Evolutionary conservation across 371 early-diverging fungal species (phyloP), one percentile per base, ranked within the genome.

Genomic region (Apophysomyces trapeziformis): DNA sequence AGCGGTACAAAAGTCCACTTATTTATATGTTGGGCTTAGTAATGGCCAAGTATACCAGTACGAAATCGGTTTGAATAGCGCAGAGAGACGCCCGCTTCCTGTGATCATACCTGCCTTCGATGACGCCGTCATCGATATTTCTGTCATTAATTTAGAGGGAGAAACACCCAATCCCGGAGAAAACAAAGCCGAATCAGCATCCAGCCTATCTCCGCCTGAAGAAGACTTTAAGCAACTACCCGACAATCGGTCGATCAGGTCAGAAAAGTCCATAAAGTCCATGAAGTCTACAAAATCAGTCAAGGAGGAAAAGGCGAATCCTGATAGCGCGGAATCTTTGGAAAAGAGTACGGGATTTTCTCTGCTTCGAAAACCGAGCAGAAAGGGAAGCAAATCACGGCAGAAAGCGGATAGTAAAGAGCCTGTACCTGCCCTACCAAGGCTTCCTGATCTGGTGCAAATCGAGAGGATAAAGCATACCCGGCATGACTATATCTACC

Each of bases 11-110:
- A 16, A 6, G 21, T 50, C 67, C n/a, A 63, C 64, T 14, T 73
- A 70, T 18, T 61, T 79, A 0, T 71, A 62, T 58, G 63, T 75
- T 58, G 71, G 75, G 39, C 38, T 75, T 5, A 70, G 68, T 18
- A 79, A 77, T 58, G 80, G 80, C 16, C 62, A 67, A 57, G 41
- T 73, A 46, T 77, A 77, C 61, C 77, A 79, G 35, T 70, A 72
- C 44, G 69, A 72, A 63, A 39, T 66, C 36, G 63, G 18, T 37
- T 63, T 21, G 21, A n/a, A 32, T 39, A 13, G 39, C 26, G 14
- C 46, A n/a, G 46, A 36, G 16, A 16, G 41, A 13, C 39, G 36
- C 5, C 21, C 60, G 1, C 21, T 43, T 9, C 60, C 43, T 14
- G 60, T 59, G 37, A 16, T 58, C 11, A 35, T 21, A 11, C 57